Base-by-base conservation (phyloP, 805 yeast species). In the Wickerhamiella brachini region DNA sequence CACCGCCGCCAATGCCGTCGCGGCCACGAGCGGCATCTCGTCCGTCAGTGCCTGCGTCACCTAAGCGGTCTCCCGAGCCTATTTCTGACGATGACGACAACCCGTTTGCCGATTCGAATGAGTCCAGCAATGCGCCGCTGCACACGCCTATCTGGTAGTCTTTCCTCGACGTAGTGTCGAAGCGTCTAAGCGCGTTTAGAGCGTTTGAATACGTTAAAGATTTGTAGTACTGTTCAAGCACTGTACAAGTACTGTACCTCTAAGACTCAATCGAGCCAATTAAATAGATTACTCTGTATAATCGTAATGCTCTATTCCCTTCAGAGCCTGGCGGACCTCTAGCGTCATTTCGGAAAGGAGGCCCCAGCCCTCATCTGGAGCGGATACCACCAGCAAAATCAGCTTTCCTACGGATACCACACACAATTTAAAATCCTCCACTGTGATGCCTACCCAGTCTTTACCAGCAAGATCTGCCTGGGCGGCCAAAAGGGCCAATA, bases 81-180 rank as follows among this genome's bases (percentile, higher is more conserved):
- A 54, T 53, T 22, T 54, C 57, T n/a, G 58, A 63, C 17, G 58
- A 63, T 24, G 65, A 59, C 18, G 65, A 67, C 50, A 68, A 75
- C 58, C 82, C 83, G 12, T 78, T 78, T 58, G 80, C 74, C n/a
- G 82, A 78, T 53, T 63, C 68, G 21, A 67, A 74, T 54, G 68
- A 63, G 51, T 61, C 64, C 41, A 51, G 50, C 12, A 57, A 57
- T n/a, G 46, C 49, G 34, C 60, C 58, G 9, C 50, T 51, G 44
- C 59, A 53, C 53, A 45, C 57, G 21, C 60, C 65, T 44, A 49
- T 59, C 49, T 59, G 62, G 62, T 59, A 41, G 44, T 3, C n/a
- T n/a, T n/a, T n/a, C n/a, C n/a, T n/a, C n/a, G n/a, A n/a, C n/a
- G n/a, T n/a, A n/a, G n/a, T n/a, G n/a, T n/a, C n/a, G n/a, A n/a